Evolutionary conservation across 352 stramenopile species (phyloP).

Genomic region (Phytophthora boehmeriae): DNA sequence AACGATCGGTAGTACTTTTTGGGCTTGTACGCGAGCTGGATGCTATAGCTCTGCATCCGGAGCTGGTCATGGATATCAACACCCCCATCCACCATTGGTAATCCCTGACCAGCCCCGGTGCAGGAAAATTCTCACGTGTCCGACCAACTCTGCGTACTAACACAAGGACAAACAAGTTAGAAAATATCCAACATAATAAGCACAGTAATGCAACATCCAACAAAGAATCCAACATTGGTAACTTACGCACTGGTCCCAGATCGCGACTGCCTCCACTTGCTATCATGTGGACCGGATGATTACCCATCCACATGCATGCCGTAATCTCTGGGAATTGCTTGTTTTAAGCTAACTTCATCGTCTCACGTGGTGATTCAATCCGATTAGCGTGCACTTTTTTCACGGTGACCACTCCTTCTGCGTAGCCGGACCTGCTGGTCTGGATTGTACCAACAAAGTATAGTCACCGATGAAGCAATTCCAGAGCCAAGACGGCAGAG

Average conservation of each 20-base stretch:
- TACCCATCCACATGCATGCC: neutral
- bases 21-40: neutral
- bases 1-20: neutral
- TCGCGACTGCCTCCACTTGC: neutral
- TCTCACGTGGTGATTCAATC: neutral
- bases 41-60: neutral
- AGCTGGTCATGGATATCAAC: neutral
- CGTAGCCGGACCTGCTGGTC: constrained; percentile 1
- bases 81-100: neutral
- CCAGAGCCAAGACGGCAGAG: constrained; percentile 11
- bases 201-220: neutral
- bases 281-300: neutral
- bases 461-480: constrained; percentile 10
- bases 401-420: neutral
- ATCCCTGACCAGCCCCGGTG: neutral
- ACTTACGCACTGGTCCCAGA: neutral
- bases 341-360: constrained; percentile 2
- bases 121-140: neutral
- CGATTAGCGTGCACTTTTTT: neutral
- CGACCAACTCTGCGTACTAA: neutral
- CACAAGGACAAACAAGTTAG: neutral
- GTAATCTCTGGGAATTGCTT: neutral
- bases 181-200: neutral
- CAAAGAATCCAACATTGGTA: neutral
- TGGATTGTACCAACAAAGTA: constrained; percentile 9